Evolutionary conservation across 495 filamentous ascomycete genomes (phyloP).

Genomic region (Tuber brumale): DNA sequence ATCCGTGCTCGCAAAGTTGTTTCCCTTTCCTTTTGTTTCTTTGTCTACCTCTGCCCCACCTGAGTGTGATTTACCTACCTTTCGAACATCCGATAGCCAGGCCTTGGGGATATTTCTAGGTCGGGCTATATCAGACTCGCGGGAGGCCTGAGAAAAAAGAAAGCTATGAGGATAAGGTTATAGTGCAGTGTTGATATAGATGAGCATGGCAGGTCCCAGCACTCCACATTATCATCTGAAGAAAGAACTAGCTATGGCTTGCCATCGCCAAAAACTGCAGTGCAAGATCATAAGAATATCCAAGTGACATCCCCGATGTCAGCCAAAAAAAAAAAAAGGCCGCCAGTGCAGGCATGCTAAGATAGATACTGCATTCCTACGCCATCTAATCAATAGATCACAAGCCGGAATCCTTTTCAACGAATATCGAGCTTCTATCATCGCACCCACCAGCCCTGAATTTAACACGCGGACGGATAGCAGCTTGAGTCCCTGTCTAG

Average conservation of each 20-base stretch:
- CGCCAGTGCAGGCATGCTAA: not conserved
- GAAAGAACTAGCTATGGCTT: not conserved
- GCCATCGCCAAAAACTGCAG: not conserved
- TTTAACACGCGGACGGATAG: not conserved
- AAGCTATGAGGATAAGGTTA: not conserved
- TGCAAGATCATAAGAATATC: not conserved
- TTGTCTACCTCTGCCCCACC: not conserved
- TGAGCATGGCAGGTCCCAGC: not conserved
- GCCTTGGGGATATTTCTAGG: not conserved
- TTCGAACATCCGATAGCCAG: not conserved
- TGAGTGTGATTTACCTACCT: not conserved
- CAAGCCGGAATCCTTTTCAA: not conserved
- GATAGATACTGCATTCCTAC: not conserved
- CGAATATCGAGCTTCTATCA: not conserved
- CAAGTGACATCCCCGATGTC: not conserved
- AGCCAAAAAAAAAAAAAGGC: not conserved
- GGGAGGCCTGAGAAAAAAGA: not conserved
- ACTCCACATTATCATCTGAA: not conserved
- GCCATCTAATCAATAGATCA: not conserved
- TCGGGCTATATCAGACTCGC: not conserved
- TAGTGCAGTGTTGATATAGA: not conserved
- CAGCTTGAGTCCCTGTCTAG: not conserved
- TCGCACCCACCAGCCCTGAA: not conserved
- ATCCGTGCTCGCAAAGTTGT: not conserved
- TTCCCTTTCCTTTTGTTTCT: not conserved